Evolutionary conservation across 1,284 basidiomycete species (phyloP).

Genomic region (Trichosporon faecale): DNA sequence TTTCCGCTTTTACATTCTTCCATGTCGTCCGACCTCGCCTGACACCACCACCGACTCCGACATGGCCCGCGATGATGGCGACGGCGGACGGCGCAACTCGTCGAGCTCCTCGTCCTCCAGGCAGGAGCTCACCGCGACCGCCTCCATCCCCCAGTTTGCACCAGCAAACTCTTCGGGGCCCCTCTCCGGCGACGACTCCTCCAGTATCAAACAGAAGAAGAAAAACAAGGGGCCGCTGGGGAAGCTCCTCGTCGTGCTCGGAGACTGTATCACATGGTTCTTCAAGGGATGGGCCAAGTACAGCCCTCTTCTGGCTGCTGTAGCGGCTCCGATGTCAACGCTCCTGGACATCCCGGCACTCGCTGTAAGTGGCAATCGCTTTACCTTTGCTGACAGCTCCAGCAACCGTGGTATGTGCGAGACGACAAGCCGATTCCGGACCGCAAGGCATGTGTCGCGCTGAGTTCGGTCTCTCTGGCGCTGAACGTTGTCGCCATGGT

Average conservation of each 20-base stretch:
- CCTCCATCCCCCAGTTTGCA: neutral
- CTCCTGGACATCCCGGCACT: conserved; percentile 55
- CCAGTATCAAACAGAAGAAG: neutral
- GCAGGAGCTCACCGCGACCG: neutral
- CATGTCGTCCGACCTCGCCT: neutral
- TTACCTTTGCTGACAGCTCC: neutral
- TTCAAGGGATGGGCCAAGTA: conserved; percentile 28
- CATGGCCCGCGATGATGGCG: conserved; percentile 1
- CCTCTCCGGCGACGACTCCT: neutral
- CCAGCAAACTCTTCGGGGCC: neutral
- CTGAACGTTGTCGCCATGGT: conserved; percentile 54
- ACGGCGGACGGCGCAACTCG: neutral
- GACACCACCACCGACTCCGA: neutral
- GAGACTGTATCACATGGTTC: neutral
- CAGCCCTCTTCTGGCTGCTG: conserved; percentile 50
- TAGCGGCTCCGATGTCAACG: conserved; percentile 52
- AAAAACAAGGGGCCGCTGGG: neutral
- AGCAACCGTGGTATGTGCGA: conserved; percentile 49
- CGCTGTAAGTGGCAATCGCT: conserved; percentile 32
- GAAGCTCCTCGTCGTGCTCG: neutral
- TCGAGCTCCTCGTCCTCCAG: neutral
- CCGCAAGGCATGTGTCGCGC: conserved; percentile 41
- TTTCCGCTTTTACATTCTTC: neutral
- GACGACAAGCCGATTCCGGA: conserved; percentile 40
- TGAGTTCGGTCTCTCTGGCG: conserved; percentile 51